Evolutionary conservation across 495 filamentous ascomycete species (phyloP), one percentile per base, ranked within the genome.

Genomic region (Xylaria scruposa): DNA sequence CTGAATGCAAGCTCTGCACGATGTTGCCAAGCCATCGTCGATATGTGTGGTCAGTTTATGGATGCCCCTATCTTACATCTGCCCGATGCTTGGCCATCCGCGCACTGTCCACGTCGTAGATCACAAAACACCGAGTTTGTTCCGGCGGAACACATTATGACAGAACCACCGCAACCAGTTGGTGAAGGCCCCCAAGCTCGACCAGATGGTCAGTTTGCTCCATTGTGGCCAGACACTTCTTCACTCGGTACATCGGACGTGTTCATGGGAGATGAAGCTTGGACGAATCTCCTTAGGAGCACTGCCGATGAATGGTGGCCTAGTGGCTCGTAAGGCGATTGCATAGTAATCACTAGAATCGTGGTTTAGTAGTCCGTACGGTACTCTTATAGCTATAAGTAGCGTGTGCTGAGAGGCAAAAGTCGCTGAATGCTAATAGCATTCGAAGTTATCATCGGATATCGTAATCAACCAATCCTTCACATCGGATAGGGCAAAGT

Each of bases 21-120:
- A 24, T 71, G 69, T 19, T 54, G 38, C 24, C 60, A 58, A 29
- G 69, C 51, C 5, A 71, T 71, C 31, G 9, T 21, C 33, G 60
- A 58, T 8, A 47, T 71, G 19, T 71, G 69, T 53, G 61, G 69
- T 33, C 44, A 64, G 36, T 71, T 61, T 65, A 17, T 49, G 13
- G 44, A 49, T 49, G 40, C 24, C 12, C 44, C 62, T 65, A 40
- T 19, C 21, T 15, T n/a, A 6, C 15, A 33, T 36, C 26, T 8
- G 10, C 62, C 21, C 4, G 40, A 47, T 65, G 17, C 60, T 26
- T 42, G 36, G n/a, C 38, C 60, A 17, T 42, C 38, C 13, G 38
- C 2, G 4, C 60, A 63, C 1, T n/a, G 4, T 17, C 21, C 21
- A 63, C 38, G 10, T 21, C 9, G 4, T 63, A 40, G 21, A 21